Conservation (phyloP, 2,329 filamentous ascomycete genomes). For the Immersiporthe knoxdaviesiana region DNA sequence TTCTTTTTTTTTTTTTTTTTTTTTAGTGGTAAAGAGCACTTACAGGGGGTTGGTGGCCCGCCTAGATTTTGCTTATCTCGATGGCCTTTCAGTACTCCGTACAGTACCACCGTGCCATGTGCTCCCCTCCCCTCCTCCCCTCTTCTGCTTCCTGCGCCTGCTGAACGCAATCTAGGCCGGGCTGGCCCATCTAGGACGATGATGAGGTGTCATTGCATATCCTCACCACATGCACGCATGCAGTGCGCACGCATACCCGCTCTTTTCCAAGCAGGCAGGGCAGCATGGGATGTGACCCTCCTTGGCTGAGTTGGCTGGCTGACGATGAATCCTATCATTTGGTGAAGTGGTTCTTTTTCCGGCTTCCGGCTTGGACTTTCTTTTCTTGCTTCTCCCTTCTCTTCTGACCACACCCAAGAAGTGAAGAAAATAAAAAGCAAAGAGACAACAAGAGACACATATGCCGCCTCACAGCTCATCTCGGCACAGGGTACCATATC, state of each 20-base stretch:
- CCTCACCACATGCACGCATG: neutral
- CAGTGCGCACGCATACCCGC: neutral
- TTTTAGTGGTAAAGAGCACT: no score
- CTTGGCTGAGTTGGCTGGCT: neutral
- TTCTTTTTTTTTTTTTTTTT: no score
- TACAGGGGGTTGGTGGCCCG: neutral
- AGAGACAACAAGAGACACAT: no score
- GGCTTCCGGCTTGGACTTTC: no score
- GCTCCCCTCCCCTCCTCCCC: neutral
- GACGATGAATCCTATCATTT: no score
- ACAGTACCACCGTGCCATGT: no score
- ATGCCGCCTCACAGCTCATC: neutral
- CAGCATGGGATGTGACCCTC: neutral
- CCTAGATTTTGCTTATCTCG: neutral
- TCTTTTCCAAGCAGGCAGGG: neutral
- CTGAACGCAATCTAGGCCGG: neutral
- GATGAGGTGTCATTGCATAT: slow-evolving; percentile 12
- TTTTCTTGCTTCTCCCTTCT: no score
- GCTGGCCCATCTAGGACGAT: neutral
- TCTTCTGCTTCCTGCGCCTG: neutral
- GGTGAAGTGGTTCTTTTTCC: no score
- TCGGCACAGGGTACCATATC: neutral
- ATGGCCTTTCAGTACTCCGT: no score
- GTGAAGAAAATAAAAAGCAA: no score
- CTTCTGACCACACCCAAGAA: no score